phyloP scores from a whole-genome alignment of 148 eudicot species.

The Silene latifolia region DNA sequence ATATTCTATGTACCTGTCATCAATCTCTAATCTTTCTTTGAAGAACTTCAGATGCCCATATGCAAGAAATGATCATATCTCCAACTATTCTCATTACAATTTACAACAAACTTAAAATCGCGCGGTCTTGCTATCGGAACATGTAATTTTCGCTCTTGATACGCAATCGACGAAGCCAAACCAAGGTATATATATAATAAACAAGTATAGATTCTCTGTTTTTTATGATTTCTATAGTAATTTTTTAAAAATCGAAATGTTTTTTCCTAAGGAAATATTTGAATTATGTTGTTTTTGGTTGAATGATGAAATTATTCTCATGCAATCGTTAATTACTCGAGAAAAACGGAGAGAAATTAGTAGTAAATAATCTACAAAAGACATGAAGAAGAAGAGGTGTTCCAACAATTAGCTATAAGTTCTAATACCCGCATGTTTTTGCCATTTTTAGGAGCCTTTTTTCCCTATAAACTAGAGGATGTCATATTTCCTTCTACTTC shows the following conservation, averaged over 20 bases:
- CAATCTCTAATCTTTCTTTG: slow-evolving; percentile 9
- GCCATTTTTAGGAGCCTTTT: slow-evolving; percentile 27
- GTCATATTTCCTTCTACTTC: background rate
- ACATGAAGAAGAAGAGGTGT: background rate
- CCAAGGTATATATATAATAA: background rate
- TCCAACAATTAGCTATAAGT: slow-evolving; percentile 26
- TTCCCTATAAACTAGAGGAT: slow-evolving; percentile 25
- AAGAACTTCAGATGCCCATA: slow-evolving; percentile 9
- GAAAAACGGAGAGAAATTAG: slow-evolving; percentile 28
- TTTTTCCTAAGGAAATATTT: background rate
- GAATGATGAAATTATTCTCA: slow-evolving; percentile 14
- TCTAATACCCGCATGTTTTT: slow-evolving; percentile 25
- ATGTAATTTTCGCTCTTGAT: background rate
- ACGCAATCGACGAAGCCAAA: background rate
- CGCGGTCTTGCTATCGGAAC: background rate
- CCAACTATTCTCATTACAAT: slow-evolving; percentile 12
- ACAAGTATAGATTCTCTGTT: background rate
- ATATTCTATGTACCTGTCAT: slow-evolving; percentile 8
- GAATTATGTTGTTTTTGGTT: slow-evolving; percentile 7
- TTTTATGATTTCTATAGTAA: background rate
- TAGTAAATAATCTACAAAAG: slow-evolving; percentile 17
- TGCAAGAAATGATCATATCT: slow-evolving; percentile 23
- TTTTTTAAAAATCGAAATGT: background rate
- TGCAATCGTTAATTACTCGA: slow-evolving; percentile 4
- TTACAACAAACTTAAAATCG: slow-evolving; percentile 8